Conservation (phyloP, 352 stramenopile species). For the Phytopythium boreale region DNA sequence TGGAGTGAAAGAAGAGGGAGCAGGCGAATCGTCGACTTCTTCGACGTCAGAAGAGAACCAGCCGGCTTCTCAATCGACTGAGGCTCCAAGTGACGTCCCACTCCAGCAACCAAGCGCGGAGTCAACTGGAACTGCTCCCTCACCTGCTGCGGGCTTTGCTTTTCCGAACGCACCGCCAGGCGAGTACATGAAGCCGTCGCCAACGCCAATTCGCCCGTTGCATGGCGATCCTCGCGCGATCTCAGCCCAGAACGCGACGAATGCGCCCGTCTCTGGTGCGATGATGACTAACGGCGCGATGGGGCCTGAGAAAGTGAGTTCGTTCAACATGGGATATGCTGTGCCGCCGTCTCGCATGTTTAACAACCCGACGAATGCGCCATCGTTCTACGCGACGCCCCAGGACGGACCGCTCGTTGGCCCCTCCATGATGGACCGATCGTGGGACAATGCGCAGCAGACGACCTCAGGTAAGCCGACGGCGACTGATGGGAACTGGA, state of each 20-base stretch:
- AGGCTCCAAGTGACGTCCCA: background rate
- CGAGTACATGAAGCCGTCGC: constrained; percentile 60
- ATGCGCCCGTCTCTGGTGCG: background rate
- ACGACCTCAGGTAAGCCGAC: background rate
- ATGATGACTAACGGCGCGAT: background rate
- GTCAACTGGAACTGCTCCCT: background rate
- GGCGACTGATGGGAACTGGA: constrained; percentile 24
- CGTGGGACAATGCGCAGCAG: constrained; percentile 21
- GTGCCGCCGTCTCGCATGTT: constrained; percentile 60
- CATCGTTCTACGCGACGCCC: constrained; percentile 56
- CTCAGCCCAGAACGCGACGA: constrained; percentile 1
- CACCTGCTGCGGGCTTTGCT: background rate
- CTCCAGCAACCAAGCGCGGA: background rate
- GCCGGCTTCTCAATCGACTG: background rate
- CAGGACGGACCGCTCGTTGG: constrained; percentile 40
- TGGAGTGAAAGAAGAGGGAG: background rate
- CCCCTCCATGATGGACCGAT: constrained; percentile 28
- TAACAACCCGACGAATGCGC: constrained; percentile 44
- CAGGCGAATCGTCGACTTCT: background rate
- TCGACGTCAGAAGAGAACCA: background rate
- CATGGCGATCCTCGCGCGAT: constrained; percentile 56
- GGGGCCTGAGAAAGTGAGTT: background rate
- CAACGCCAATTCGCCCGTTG: constrained; percentile 73
- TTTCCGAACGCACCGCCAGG: constrained; percentile 1
- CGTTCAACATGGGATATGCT: constrained; percentile 12